These are phyloP conservation scores for Scedosporium dehoogii DNA, from an alignment of 2,329 filamentous ascomycete species.

Conservation along the genomic window DNA sequence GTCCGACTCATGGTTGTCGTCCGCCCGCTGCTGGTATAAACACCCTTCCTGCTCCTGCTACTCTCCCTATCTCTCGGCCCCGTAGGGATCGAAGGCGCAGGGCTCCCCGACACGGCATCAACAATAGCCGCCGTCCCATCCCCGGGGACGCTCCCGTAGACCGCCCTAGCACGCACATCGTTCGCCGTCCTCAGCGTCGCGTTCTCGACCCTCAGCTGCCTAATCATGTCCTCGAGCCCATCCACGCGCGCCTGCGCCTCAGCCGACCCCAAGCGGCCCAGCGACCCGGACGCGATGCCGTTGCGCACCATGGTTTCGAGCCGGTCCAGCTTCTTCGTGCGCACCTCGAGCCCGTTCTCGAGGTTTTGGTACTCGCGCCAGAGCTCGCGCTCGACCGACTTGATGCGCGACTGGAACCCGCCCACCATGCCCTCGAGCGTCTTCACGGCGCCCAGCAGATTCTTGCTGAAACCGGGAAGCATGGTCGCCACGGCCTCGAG, in stretches of 20 bases:
- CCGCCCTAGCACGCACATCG: constrained; percentile 44
- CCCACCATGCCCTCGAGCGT: constrained; percentile 72
- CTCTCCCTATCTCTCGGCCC: constrained; percentile 40
- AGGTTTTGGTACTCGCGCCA: constrained; percentile 82
- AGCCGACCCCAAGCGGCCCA: neutral
- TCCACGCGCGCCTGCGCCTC: constrained; percentile 34
- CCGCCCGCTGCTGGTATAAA: constrained; percentile 4
- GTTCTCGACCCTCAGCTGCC: constrained; percentile 54
- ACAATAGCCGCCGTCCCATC: constrained; percentile 24
- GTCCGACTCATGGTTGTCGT: constrained; percentile 15
- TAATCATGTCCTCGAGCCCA: constrained; percentile 50
- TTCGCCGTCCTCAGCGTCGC: constrained; percentile 58
- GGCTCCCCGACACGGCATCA: constrained; percentile 33
- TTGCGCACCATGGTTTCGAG: constrained; percentile 72
- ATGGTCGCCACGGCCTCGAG: constrained; percentile 79
- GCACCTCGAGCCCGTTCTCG: constrained; percentile 68
- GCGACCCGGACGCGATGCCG: constrained; percentile 39
- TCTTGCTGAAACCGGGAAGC: constrained; percentile 81
- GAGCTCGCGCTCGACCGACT: constrained; percentile 79
- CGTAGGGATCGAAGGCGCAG: constrained; percentile 42
- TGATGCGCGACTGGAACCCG: constrained; percentile 70
- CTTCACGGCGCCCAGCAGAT: constrained; percentile 77
- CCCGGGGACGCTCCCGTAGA: constrained; percentile 17
- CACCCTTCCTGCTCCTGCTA: constrained; percentile 11
- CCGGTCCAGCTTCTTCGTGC: constrained; percentile 77